These are phyloP conservation scores for Debaryomycetaceae sp. DNA, from an alignment of 1,139 yeast species.

Conservation along the genomic window DNA sequence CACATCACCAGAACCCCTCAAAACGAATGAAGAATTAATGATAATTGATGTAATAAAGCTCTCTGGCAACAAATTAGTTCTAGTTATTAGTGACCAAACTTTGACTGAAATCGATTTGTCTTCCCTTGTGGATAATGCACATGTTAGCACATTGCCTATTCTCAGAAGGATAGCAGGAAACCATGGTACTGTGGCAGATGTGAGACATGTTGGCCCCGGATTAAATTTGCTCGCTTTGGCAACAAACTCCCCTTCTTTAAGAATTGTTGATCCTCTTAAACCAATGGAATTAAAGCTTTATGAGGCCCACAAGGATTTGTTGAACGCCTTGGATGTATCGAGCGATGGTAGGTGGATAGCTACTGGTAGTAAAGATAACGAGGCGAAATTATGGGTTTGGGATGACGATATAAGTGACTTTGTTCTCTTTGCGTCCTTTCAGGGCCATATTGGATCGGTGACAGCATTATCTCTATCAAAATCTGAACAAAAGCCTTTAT, in stretches of 20 bases:
- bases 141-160: slow-evolving; percentile 37
- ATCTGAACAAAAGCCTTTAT: slow-evolving; percentile 57
- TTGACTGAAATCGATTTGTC: slow-evolving; percentile 49
- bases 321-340: slow-evolving; percentile 75
- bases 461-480: slow-evolving; percentile 79
- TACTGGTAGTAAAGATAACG: slow-evolving; percentile 89
- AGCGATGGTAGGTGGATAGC: slow-evolving; percentile 85
- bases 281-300: slow-evolving; percentile 63
- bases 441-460: slow-evolving; percentile 85
- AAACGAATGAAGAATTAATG: slow-evolving; percentile 66
- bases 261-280: slow-evolving; percentile 57
- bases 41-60: slow-evolving; percentile 53
- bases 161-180: slow-evolving; percentile 75
- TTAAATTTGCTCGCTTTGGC: slow-evolving; percentile 68
- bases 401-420: slow-evolving; percentile 41
- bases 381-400: slow-evolving; percentile 79
- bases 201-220: slow-evolving; percentile 69
- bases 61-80: slow-evolving; percentile 20
- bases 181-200: slow-evolving; percentile 93
- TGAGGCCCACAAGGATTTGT: slow-evolving; percentile 82
- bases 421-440: slow-evolving; percentile 55
- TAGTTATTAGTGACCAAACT: slow-evolving; percentile 82
- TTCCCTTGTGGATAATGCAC: slow-evolving; percentile 15
- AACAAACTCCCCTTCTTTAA: slow-evolving; percentile 88
- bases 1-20: slow-evolving; percentile 46